phyloP scores from a whole-genome alignment of 208 protist genomes.

The Endotrypanum monterogeii region DNA sequence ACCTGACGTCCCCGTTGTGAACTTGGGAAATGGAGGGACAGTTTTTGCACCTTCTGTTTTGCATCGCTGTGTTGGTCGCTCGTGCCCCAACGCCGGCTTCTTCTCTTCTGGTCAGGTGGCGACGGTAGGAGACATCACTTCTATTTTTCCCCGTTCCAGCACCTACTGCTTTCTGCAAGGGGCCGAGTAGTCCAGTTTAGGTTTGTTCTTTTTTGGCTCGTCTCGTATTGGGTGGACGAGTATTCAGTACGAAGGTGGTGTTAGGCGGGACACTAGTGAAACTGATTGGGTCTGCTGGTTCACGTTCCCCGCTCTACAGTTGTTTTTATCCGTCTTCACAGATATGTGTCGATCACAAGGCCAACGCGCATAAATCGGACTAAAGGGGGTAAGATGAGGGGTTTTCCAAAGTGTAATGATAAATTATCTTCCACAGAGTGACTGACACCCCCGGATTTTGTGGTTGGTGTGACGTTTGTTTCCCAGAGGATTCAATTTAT shows the following conservation, averaged over 20 bases:
- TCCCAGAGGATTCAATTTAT: not conserved
- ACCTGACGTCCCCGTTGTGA: conserved; percentile 63
- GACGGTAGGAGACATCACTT: conserved; percentile 46
- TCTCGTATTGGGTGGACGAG: not conserved
- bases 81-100: conserved; percentile 64
- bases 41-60: conserved; percentile 71
- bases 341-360: not conserved
- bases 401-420: not conserved
- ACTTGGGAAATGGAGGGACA: conserved; percentile 51
- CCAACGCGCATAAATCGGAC: not conserved
- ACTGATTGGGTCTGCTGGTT: not conserved
- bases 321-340: not conserved
- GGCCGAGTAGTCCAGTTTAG: conserved; percentile 23
- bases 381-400: not conserved
- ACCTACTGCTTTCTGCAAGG: conserved; percentile 84
- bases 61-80: conserved; percentile 74
- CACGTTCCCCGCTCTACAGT: not conserved
- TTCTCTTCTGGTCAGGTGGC: conserved; percentile 81
- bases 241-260: not conserved
- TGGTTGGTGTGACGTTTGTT: not conserved
- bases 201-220: not conserved
- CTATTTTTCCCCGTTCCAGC: conserved; percentile 73
- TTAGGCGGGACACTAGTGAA: not conserved
- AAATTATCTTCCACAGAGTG: not conserved
- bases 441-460: not conserved